Base-by-base conservation (phyloP, 2,329 filamentous ascomycete genomes). In the Pseudopyricularia javanii region DNA sequence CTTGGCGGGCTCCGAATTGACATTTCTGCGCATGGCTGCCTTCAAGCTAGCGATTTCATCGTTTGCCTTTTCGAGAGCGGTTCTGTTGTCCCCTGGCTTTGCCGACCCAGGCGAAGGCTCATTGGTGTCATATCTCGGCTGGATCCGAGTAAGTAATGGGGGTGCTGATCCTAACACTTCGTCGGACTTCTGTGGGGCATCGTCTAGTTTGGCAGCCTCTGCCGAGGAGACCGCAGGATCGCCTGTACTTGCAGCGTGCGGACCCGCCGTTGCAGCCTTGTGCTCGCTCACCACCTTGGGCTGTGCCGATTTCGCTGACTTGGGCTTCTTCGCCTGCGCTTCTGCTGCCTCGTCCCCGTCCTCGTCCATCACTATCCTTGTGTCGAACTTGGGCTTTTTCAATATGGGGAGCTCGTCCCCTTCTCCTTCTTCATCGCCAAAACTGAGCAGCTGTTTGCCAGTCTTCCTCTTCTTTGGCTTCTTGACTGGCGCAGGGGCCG, bases 31-130 rank as follows among this genome's bases (percentile, higher is more conserved):
- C 84, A 93, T 88, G 1, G 86, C 90, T 8, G 85, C 85, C 65
- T 91, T 91, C 4, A 93, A 70, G 1, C 84, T 84, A 4, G 85
- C 86, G 52, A 91, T 89, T 61, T 93, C 85, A 35, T 87, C 86
- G 58, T 91, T 91, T 3, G 86, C 87, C 58, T 74, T 74, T 56
- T 89, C 83, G 9, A 91, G 68, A 1, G 75, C 74, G 1, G 74
- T 74, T 60, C 77, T 78, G 50, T 56, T 56, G 17, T 45, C 40
- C 15, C 20, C 24, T 24, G 20, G 20, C 48, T 65, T 66, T 50
- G 59, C 57, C 11, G 55, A 53, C 24, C 66, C 62, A 12, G 65
- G 63, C 57, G 71, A 68, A 7, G 68, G 68, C 5, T 70, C 69
- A 3, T 59, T 40, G 51, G 17, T 47, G 17, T 50, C 34, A 24